Conservation (phyloP, 805 yeast species). For the Candida saitoana region DNA sequence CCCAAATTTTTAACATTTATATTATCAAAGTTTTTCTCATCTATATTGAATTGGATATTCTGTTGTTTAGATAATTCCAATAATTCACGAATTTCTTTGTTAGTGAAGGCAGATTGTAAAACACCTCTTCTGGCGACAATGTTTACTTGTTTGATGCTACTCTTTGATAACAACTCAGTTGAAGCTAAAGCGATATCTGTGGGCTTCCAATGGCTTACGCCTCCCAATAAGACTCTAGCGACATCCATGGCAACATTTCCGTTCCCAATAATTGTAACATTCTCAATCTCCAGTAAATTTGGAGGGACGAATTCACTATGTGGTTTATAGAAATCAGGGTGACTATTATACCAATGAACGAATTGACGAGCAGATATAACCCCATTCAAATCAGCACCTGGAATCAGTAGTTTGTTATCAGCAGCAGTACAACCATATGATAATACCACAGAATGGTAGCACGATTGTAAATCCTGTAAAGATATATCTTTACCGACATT, state of each 20-base stretch:
- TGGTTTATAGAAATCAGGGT: conserved; percentile 52
- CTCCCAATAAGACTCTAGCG: conserved; percentile 69
- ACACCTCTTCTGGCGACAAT: conserved; percentile 86
- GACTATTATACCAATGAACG: conserved; percentile 96
- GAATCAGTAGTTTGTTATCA: conserved; percentile 52
- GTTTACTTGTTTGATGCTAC: conserved; percentile 59
- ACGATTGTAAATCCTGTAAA: conserved; percentile 44
- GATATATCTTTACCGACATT: conserved; percentile 60
- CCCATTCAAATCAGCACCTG: conserved; percentile 59
- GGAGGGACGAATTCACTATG: conserved; percentile 37
- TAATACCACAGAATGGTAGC: conserved; percentile 70
- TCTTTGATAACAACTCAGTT: conserved; percentile 43
- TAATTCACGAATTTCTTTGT: conserved; percentile 85
- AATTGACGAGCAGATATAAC: conserved; percentile 79
- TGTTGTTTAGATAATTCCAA: conserved; percentile 53
- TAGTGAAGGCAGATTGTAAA: conserved; percentile 82
- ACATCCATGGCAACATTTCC: conserved; percentile 96
- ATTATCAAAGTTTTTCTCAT: conserved; percentile 26
- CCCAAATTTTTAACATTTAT: conserved; percentile 28
- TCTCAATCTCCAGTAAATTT: conserved; percentile 55
- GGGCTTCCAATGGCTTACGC: conserved; percentile 50
- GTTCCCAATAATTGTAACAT: conserved; percentile 85
- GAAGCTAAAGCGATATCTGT: conserved; percentile 77
- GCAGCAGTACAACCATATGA: conserved; percentile 76
- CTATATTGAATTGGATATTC: conserved; percentile 42